These are phyloP conservation scores for Amauroascus niger DNA, from an alignment of 2,329 filamentous ascomycete species.

Conservation along the genomic window DNA sequence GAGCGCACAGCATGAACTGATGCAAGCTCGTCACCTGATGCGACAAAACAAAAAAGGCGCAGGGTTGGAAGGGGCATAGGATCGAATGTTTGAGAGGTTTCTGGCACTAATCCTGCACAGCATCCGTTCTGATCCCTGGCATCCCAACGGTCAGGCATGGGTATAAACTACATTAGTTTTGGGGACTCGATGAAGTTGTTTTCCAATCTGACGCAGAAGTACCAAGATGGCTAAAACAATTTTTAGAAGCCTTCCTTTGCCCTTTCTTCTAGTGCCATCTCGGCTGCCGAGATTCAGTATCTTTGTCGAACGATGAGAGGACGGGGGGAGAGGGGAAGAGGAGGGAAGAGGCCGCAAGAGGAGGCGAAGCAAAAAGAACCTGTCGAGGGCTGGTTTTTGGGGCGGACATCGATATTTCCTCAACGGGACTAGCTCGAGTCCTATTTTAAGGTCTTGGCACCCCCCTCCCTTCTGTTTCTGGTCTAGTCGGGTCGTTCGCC, in stretches of 20 bases:
- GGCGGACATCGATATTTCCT: slow-evolving; percentile 5
- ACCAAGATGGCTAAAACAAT: no score
- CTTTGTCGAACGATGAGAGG: no score
- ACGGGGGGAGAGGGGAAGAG: no score
- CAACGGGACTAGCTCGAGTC: neutral
- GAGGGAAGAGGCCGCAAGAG: neutral
- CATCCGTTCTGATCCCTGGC: neutral
- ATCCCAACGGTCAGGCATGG: slow-evolving; percentile 1
- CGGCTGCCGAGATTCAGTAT: no score
- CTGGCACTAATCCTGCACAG: neutral
- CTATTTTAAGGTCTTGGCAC: slow-evolving; percentile 1
- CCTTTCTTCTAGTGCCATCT: no score
- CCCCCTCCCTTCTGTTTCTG: no score
- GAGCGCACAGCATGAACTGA: slow-evolving; percentile 1
- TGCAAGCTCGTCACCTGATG: slow-evolving; percentile 3
- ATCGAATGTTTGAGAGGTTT: neutral
- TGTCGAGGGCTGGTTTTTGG: neutral
- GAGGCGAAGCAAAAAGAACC: neutral
- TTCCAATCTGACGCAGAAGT: no score
- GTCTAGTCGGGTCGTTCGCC: no score
- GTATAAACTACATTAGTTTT: neutral
- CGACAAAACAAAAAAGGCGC: neutral
- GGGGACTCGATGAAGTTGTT: neutral
- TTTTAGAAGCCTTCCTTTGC: no score
- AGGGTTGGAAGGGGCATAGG: neutral